Evolutionary conservation across 139 green algal genomes (phyloP), one percentile per base, ranked within the genome.

Genomic region (Desmodesmus armatus): DNA sequence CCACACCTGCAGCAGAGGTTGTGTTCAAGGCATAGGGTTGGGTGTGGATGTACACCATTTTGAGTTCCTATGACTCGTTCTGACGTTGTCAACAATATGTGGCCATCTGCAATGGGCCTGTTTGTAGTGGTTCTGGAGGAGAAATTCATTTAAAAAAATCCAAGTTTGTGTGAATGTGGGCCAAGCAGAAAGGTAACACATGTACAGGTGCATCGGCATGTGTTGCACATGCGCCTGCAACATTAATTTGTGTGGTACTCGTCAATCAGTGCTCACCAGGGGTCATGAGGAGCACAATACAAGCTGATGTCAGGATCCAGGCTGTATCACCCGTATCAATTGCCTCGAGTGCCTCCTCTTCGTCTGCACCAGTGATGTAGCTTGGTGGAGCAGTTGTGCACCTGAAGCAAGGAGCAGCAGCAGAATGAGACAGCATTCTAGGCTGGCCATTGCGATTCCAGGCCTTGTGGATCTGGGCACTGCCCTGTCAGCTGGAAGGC

Each of bases 201-300:
- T 2, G 21, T 23, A 69, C 33, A 23, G 21, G 6, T 7, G 7
- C n/a, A n/a, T n/a, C n/a, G n/a, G n/a, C n/a, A n/a, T n/a, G n/a
- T n/a, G n/a, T n/a, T n/a, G n/a, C n/a, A n/a, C n/a, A n/a, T n/a
- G n/a, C n/a, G n/a, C n/a, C n/a, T n/a, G n/a, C n/a, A n/a, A n/a
- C n/a, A n/a, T n/a, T n/a, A n/a, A n/a, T n/a, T n/a, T n/a, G n/a
- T n/a, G n/a, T n/a, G n/a, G n/a, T n/a, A n/a, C n/a, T n/a, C n/a
- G n/a, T n/a, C n/a, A n/a, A n/a, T n/a, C n/a, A 69, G 73, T 49
- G 74, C 2, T 44, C 77, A 11, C 77, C 77, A 31, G 77, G 77
- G 0, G 77, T 83, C 77, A 83, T 83, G 27, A 83, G 77, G 39
- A 83, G 58, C 77, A 83, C 77, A 35, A 83, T 41, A 0, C 58